phyloP scores from a whole-genome alignment of 1,284 basidiomycete species.

The Rhodotorula sp. region DNA sequence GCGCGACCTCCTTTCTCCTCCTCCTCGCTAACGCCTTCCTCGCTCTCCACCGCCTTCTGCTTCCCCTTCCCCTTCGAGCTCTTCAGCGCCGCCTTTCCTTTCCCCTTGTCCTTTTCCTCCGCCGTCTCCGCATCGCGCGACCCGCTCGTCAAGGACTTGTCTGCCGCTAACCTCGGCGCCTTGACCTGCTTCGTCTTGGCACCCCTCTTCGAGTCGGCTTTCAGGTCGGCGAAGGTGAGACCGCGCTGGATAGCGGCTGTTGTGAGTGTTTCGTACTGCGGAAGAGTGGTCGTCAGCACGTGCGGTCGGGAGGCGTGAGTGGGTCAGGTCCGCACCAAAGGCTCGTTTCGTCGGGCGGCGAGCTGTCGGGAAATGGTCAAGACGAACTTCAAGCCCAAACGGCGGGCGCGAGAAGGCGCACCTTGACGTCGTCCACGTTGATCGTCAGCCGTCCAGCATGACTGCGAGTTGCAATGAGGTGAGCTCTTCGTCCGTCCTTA shows the following conservation, averaged over 20 bases:
- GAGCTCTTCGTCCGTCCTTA: background rate
- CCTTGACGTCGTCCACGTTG: constrained; percentile 38
- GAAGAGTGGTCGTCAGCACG: background rate
- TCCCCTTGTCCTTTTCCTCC: background rate
- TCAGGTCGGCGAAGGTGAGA: constrained; percentile 29
- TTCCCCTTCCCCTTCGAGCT: background rate
- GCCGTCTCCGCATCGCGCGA: background rate
- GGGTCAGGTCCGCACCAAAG: constrained; percentile 12
- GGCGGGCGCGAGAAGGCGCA: background rate
- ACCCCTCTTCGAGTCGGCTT: constrained; percentile 13
- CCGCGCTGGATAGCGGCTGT: constrained; percentile 25
- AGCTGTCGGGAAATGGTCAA: constrained; percentile 9
- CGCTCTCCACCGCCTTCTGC: background rate
- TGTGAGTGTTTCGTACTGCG: constrained; percentile 32
- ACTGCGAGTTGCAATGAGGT: background rate
- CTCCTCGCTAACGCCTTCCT: background rate
- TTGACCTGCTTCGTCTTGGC: constrained; percentile 3
- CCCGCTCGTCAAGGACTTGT: background rate
- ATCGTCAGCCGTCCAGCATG: constrained; percentile 32
- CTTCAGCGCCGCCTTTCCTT: background rate
- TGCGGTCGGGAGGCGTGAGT: background rate
- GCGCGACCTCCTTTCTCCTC: background rate
- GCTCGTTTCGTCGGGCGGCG: constrained; percentile 27
- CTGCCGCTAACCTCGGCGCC: constrained; percentile 7
- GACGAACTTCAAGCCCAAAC: too few relatives aligned